Evolutionary conservation across 306 rosid species (phyloP), one percentile per base, ranked within the genome.

Genomic region (Corylus avellana): DNA sequence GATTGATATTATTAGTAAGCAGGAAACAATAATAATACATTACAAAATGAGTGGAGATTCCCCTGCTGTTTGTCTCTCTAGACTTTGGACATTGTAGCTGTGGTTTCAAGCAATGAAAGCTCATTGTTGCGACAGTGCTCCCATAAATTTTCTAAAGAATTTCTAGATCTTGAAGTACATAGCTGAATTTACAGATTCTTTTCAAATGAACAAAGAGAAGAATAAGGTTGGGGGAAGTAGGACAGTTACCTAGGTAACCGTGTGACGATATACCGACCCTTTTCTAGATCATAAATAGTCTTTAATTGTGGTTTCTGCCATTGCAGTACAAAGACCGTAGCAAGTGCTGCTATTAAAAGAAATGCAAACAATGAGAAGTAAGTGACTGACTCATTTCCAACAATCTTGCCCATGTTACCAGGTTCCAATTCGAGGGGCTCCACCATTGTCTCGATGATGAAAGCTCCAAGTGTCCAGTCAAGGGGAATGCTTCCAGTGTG

Each of bases 221-320:
- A 37, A 67, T 17, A 67, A 5, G 3, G 50, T 10, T 0, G 50
- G n/a, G 44, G n/a, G 10, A 62, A 4, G 42, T 10, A 13, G 13
- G 25, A 4, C 14, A 53, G 67, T 76, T 84, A 87, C 83, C 84
- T 74, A 62, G 85, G 87, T 7, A 88, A 59, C 47, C 81, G 85
- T 2, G 89, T 85, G 71, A 88, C 85, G 50, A 88, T 88, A 82
- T 88, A 88, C 54, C n/a, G 89, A 77, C 91, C 91, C 63, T 88
- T 88, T 84, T 88, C 89, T 35, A 88, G 84, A 84, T 88, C 91
- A 80, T 88, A 88, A n/a, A 88, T 76, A 27, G 91, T 88, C 83
- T 88, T 85, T 70, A 88, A 39, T 32, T 81, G 84, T 47, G 91
- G 91, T 82, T 83, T 85, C 81, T 84, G 81, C 49, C 81, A 88